These are phyloP conservation scores for Neonectria neomacrospora DNA, from an alignment of 2,329 filamentous ascomycete species.

Conservation along the genomic window DNA sequence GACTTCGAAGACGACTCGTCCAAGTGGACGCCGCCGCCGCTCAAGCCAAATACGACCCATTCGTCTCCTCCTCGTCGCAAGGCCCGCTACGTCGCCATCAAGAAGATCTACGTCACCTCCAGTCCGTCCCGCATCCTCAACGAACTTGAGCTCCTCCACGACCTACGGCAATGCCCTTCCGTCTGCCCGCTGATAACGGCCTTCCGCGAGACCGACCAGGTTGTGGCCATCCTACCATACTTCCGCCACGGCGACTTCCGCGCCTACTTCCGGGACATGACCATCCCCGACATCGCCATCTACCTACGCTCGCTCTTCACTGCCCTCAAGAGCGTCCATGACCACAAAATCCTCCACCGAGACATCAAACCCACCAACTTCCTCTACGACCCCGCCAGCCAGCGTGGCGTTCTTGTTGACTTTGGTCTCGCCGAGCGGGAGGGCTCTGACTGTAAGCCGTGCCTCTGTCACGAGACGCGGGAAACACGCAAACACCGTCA, in stretches of 20 bases:
- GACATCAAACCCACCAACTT: conserved; percentile 99
- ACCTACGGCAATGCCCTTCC: conserved; percentile 82
- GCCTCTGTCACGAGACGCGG: conserved; percentile 78
- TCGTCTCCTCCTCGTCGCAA: conserved; percentile 47
- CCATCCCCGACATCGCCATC: conserved; percentile 83
- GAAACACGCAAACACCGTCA: conserved; percentile 70
- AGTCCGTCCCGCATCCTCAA: conserved; percentile 94
- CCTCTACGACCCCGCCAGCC: conserved; percentile 83
- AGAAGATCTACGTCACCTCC: conserved; percentile 99
- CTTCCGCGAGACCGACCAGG: conserved; percentile 94
- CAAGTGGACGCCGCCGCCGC: conserved; percentile 77
- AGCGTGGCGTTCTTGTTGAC: conserved; percentile 93
- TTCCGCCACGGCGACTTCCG: conserved; percentile 96
- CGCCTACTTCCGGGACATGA: conserved; percentile 92
- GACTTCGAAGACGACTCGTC: conserved; percentile 75
- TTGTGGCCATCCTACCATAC: conserved; percentile 93
- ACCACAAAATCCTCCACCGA: conserved; percentile 86
- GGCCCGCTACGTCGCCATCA: conserved; percentile 90
- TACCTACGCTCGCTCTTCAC: conserved; percentile 92
- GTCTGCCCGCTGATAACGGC: conserved; percentile 97
- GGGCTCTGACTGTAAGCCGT: conserved; percentile 80
- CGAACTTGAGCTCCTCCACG: conserved; percentile 91
- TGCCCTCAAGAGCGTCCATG: conserved; percentile 85
- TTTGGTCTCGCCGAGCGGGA: conserved; percentile 95
- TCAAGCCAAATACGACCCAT: conserved; percentile 61